A percentile compares a stretch with the other conserved stretches of the same genome.
phyloP scores from a whole-genome alignment of 2,329 filamentous ascomycete species.

The Pyrenophora teres region DNA sequence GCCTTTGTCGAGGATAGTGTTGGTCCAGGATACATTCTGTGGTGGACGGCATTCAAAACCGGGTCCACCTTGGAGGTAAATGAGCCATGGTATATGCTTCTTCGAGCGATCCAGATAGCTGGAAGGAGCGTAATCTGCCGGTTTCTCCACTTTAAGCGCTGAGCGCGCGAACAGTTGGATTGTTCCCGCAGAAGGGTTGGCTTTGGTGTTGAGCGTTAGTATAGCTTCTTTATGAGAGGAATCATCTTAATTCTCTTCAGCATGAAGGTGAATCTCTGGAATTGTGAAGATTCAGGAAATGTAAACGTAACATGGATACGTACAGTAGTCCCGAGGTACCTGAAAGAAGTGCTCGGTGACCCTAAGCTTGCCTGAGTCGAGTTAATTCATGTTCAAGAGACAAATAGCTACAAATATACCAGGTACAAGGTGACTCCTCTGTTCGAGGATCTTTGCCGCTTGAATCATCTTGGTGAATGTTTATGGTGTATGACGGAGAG shows the following conservation, averaged over 20 bases:
- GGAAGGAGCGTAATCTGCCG: slow-evolving; percentile 54
- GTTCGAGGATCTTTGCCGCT: slow-evolving; percentile 54
- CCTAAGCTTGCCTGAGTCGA: slow-evolving; percentile 67
- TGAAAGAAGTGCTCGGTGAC: slow-evolving; percentile 85
- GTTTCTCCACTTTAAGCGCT: slow-evolving; percentile 68
- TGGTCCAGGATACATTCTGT: slow-evolving; percentile 73
- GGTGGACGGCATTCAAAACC: slow-evolving; percentile 78
- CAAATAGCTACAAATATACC: slow-evolving; percentile 34
- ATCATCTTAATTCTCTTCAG: neutral
- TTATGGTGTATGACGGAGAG: slow-evolving; percentile 1
- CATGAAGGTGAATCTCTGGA: neutral
- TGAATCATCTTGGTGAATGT: slow-evolving; percentile 42
- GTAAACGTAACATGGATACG: neutral
- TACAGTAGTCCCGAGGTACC: slow-evolving; percentile 76
- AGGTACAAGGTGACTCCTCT: slow-evolving; percentile 52
- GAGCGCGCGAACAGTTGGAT: slow-evolving; percentile 80
- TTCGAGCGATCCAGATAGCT: slow-evolving; percentile 58
- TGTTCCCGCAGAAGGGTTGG: slow-evolving; percentile 61
- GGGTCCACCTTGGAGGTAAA: slow-evolving; percentile 86
- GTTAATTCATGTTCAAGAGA: neutral
- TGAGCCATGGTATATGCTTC: slow-evolving; percentile 61
- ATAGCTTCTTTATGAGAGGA: neutral
- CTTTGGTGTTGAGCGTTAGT: neutral
- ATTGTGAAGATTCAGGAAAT: no score
- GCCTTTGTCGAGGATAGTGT: slow-evolving; percentile 72